Percentiles rank a stretch among this genome's conserved stretches.
Conservation (phyloP, 345 rosid species). For the thale cress (Arabidopsis thaliana) region DNA sequence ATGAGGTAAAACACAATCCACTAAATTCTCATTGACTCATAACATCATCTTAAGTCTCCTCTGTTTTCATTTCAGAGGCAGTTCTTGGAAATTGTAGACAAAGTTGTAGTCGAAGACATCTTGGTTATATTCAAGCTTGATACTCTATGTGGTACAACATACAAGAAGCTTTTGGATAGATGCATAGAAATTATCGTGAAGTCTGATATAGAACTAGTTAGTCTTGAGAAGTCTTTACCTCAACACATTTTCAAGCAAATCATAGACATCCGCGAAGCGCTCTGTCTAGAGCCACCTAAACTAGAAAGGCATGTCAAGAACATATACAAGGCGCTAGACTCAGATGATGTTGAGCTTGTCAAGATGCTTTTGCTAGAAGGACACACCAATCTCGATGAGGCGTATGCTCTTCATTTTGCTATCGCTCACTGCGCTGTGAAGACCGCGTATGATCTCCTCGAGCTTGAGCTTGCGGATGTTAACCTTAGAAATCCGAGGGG, state of each 20-base stretch:
- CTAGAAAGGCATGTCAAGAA: constrained; percentile 63
- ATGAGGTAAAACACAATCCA: constrained; percentile 55
- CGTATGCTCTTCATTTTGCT: constrained; percentile 81
- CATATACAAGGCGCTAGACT: constrained; percentile 77
- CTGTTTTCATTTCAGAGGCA: constrained; percentile 58
- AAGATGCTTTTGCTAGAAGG: constrained; percentile 77
- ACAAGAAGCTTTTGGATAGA: constrained; percentile 56
- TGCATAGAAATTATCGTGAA: constrained; percentile 60
- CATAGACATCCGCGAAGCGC: constrained; percentile 48
- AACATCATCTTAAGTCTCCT: neutral
- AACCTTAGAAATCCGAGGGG: constrained; percentile 67
- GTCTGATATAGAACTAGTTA: constrained; percentile 63
- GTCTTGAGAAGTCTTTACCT: constrained; percentile 71
- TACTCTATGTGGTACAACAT: constrained; percentile 57
- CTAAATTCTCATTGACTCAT: neutral
- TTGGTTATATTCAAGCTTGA: constrained; percentile 65
- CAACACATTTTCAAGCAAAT: constrained; percentile 58
- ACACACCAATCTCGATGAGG: constrained; percentile 67
- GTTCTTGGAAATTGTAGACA: constrained; percentile 67
- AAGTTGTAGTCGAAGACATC: constrained; percentile 61
- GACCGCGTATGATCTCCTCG: constrained; percentile 75
- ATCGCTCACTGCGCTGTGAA: constrained; percentile 79
- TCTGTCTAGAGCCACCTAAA: constrained; percentile 49
- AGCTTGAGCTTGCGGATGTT: constrained; percentile 74
- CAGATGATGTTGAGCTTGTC: constrained; percentile 86